Evolutionary conservation across 805 yeast species (phyloP).

Genomic region (Yarrowia porcina): DNA sequence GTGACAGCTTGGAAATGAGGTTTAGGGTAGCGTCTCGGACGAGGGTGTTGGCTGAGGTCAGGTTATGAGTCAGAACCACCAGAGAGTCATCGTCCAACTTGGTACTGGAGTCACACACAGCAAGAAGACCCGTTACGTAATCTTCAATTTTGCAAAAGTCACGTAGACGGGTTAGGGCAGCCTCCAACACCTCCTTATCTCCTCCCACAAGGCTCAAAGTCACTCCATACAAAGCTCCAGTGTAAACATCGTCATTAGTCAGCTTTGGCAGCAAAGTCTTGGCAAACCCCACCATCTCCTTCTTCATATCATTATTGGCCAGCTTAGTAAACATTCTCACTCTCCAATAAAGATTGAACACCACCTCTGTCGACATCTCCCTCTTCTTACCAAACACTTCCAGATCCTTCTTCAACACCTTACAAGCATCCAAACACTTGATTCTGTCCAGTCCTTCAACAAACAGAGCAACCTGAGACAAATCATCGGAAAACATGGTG

Average conservation of each 20-base stretch:
- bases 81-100: not conserved
- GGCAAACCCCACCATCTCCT: not conserved
- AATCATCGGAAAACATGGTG: not conserved
- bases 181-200: not conserved
- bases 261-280: not conserved
- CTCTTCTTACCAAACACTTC: not conserved
- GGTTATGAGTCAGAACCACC: not conserved
- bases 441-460: not conserved
- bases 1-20: not conserved
- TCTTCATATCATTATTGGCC: not conserved
- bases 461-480: not conserved
- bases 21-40: not conserved
- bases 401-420: not conserved
- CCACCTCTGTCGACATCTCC: not conserved
- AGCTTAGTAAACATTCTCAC: not conserved
- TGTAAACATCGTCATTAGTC: not conserved
- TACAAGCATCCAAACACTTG: not conserved
- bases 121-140: not conserved
- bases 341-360: conserved; percentile 9
- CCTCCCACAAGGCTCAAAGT: not conserved
- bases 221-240: conserved; percentile 2
- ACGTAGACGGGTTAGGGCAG: not conserved
- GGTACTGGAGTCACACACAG: not conserved
- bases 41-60: not conserved
- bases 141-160: not conserved